Evolutionary conservation across 768 basidiomycete species (phyloP).

Genomic region (Lactifluus echinatus): DNA sequence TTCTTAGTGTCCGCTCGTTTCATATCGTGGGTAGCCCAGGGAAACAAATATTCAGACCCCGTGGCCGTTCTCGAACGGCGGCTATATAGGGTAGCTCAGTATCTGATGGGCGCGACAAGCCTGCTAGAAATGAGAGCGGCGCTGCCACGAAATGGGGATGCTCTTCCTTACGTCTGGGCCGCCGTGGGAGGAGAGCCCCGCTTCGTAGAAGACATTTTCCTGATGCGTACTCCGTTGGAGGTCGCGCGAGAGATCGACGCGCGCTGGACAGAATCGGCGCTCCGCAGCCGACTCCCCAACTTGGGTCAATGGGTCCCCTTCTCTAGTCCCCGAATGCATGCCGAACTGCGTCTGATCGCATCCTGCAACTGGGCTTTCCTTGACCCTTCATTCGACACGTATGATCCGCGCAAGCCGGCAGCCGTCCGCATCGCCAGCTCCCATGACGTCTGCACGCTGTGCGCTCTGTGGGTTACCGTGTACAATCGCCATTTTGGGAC

Average conservation of each 20-base stretch:
- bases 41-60: background rate
- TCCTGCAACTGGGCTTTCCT: conserved; percentile 9
- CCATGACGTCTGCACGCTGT: conserved; percentile 15
- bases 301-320: conserved; percentile 5
- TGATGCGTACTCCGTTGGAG: conserved; percentile 10
- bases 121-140: conserved; percentile 7
- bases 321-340: conserved; percentile 13
- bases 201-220: conserved; percentile 11
- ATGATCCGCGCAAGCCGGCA: conserved; percentile 14
- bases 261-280: conserved; percentile 10
- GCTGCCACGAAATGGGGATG: background rate
- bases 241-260: conserved; percentile 14
- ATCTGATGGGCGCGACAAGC: conserved; percentile 14
- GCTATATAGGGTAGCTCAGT: conserved; percentile 11
- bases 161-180: conserved; percentile 12
- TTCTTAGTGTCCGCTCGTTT: conserved; percentile 15
- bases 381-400: conserved; percentile 12
- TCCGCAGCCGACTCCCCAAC: conserved; percentile 4
- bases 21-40: conserved; percentile 6
- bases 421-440: conserved; percentile 14
- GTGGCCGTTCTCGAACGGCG: conserved; percentile 9
- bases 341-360: conserved; percentile 15
- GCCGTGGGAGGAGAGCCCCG: conserved; percentile 6
- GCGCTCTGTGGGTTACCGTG: conserved; percentile 14
- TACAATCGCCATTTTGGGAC: conserved; percentile 15